These are phyloP conservation scores for Discostella pseudostelligera DNA, from an alignment of 108 stramenopile genomes.

Conservation along the genomic window DNA sequence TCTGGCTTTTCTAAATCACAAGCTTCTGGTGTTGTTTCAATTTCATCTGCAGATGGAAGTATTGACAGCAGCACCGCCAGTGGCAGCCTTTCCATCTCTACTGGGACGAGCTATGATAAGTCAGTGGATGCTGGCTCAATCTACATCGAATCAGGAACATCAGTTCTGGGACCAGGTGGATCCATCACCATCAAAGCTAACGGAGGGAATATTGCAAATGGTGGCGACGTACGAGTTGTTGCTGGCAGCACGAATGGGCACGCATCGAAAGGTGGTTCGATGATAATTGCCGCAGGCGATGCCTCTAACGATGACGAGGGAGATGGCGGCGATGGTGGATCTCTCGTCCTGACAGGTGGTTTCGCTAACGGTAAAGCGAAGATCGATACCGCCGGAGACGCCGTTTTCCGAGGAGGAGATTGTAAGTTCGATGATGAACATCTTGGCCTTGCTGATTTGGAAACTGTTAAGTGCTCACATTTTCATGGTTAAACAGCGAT, in stretches of 20 bases:
- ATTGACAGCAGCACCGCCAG: constrained; percentile 4
- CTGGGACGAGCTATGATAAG: constrained; percentile 12
- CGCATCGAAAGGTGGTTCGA: constrained; percentile 21
- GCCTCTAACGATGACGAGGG: constrained; percentile 29
- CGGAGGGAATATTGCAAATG: constrained; percentile 14
- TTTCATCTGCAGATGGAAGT: constrained; percentile 24
- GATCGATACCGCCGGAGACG: constrained; percentile 32
- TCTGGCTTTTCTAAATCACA: constrained; percentile 5
- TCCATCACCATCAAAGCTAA: constrained; percentile 15
- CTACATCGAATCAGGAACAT: constrained; percentile 21
- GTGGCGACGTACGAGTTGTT: constrained; percentile 13
- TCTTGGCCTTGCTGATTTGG: background rate
- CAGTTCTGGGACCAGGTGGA: constrained; percentile 19
- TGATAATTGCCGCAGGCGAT: constrained; percentile 29
- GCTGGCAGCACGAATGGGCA: constrained; percentile 21
- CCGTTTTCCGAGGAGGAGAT: constrained; percentile 23
- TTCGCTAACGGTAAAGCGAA: constrained; percentile 30
- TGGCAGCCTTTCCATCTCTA: constrained; percentile 9
- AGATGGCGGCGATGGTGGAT: constrained; percentile 42
- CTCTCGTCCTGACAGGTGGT: constrained; percentile 22
- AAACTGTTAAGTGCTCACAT: background rate
- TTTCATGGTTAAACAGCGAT: constrained; percentile 11
- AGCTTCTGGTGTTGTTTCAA: constrained; percentile 7
- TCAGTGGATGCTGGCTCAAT: constrained; percentile 13
- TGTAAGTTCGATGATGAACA: constrained; percentile 7